Conservation (phyloP, 1,139 yeast genomes). For the Pichia inconspicua region DNA sequence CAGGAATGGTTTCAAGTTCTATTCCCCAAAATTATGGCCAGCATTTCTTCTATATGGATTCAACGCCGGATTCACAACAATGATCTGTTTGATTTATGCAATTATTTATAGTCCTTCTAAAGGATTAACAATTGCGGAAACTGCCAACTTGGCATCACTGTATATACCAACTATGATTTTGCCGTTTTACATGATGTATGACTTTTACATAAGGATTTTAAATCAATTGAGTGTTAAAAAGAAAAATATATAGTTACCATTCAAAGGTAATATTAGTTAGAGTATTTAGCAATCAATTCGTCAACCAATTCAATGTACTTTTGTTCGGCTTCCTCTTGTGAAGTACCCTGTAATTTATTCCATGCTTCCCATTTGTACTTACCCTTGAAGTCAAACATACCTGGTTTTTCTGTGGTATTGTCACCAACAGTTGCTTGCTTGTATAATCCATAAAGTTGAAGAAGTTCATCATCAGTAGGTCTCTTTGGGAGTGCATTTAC, state of each 20-base stretch:
- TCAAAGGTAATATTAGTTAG: not conserved
- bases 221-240: not conserved
- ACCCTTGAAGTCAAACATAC: constrained; percentile 86
- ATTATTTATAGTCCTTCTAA: constrained; percentile 26
- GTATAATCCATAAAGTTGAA: constrained; percentile 79
- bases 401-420: constrained; percentile 76
- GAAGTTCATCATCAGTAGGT: constrained; percentile 81
- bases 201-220: constrained; percentile 26
- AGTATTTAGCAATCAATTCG: constrained; percentile 50
- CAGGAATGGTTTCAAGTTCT: constrained; percentile 10
- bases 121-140: constrained; percentile 34
- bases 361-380: constrained; percentile 98
- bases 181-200: constrained; percentile 51
- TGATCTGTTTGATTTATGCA: constrained; percentile 52
- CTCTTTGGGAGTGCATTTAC: constrained; percentile 68
- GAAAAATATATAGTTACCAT: not conserved
- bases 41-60: constrained; percentile 61
- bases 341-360: constrained; percentile 77
- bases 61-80: constrained; percentile 68
- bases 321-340: constrained; percentile 86
- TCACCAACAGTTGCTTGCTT: constrained; percentile 98
- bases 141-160: constrained; percentile 38
- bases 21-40: constrained; percentile 30
- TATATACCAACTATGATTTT: constrained; percentile 64
- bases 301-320: constrained; percentile 73